Evolutionary conservation across 441 rosid species (phyloP).

Genomic region (Jatropha multifida): DNA sequence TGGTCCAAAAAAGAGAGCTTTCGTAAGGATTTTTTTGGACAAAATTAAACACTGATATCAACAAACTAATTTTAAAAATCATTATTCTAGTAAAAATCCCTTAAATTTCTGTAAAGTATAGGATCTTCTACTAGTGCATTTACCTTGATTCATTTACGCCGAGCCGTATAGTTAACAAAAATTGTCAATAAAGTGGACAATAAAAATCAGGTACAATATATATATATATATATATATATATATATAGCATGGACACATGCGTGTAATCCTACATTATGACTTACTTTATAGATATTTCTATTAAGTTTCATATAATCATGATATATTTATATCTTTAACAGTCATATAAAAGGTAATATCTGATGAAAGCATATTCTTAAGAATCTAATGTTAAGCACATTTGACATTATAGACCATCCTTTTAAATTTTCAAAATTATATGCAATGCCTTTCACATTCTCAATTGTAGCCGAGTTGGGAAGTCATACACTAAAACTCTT

Average conservation of each 20-base stretch:
- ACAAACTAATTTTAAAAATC: not conserved
- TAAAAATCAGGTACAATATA: not conserved
- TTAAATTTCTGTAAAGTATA: not conserved
- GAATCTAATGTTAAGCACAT: not conserved
- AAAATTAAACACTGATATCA: not conserved
- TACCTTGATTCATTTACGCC: too few species aligned
- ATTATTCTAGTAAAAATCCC: not conserved
- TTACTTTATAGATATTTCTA: not conserved
- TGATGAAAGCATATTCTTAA: not conserved
- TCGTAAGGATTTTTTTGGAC: too few species aligned
- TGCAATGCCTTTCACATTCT: too few species aligned
- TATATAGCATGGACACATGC: not conserved
- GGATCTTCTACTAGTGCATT: not conserved
- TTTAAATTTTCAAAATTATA: too few species aligned
- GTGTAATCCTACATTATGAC: not conserved
- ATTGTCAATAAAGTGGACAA: not conserved
- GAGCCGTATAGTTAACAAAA: not conserved
- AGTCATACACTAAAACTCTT: too few species aligned
- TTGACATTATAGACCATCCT: too few species aligned
- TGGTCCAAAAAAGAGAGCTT: not conserved
- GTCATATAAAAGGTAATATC: not conserved
- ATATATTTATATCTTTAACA: not conserved
- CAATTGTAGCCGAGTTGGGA: too few species aligned
- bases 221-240: not conserved
- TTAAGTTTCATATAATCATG: not conserved